Evolutionary conservation across 306 rosid genomes (phyloP), one percentile per base, ranked within the genome.

Genomic region (Ochetophila trinervis): DNA sequence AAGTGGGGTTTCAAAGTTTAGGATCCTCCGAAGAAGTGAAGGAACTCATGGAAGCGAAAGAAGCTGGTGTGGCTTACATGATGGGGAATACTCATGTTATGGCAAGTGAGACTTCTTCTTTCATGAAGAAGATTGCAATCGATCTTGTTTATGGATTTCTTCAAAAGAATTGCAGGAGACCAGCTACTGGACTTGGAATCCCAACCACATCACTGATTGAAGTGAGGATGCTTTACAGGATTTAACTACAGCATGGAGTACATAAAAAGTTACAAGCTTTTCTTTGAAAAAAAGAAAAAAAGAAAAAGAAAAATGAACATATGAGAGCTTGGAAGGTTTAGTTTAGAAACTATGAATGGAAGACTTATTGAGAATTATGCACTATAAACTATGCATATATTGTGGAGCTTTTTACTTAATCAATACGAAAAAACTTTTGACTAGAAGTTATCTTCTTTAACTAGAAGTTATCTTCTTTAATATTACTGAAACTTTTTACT

Each of bases 11-110:
- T 40, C 30, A 11, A 16, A 62, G 8, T 62, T 62, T 24, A 34
- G 37, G 35, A 23, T 62, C 36, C 20, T 14, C 6, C 15, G 34
- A 57, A 47, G 56, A 59, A 47, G 24, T 57, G 64, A 15, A 45
- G 24, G 5, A 45, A 8, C 73, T 68, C 49, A 57, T n/a, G 57
- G 73, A 68, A 56, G 64, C 65, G 12, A 2, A 22, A 34, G 73
- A 68, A 68, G 49, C 73, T 68, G 65, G 73, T 47, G 49, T 68
- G 57, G 65, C 65, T 19, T 68, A 68, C 73, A 57, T 68, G 73
- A 57, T 47, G 35, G 73, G 73, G 14, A 68, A 57, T 47, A 52
- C 56, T 47, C 14, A 47, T 57, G 57, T 68, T 32, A 47, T 47
- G 73, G 73, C 73, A 5, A 58, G 73, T 45, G 37, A 48, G n/a